Base-by-base conservation (phyloP, 768 basidiomycete species). In the Phanerochaete sordida region DNA sequence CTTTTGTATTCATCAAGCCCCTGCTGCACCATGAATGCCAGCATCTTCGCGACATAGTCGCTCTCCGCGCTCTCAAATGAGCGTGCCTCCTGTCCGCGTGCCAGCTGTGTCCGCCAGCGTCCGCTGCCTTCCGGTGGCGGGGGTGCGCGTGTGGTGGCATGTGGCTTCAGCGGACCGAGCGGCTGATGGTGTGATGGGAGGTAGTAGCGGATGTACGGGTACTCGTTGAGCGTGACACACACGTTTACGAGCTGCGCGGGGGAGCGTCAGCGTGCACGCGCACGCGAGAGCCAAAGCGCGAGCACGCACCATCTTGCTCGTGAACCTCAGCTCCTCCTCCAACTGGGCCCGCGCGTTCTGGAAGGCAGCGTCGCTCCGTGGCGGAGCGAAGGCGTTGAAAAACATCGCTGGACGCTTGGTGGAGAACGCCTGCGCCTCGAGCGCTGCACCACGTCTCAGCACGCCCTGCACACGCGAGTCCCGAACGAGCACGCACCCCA, bases 121-220 rank as follows among this genome's bases (percentile, higher is more conserved):
- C 77, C 75, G 63, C 82, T 85, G 7, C 72, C 74, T 70, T 91
- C 91, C 13, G 82, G 62, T 21, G 88, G 87, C 11, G 73, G 73
- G 4, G 86, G 84, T 5, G 87, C 82, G 4, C 88, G 84, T 12
- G 85, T 87, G 60, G 83, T 79, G 2, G 75, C 74, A 65, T 84
- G 74, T 2, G 87, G 88, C 58, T 88, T 87, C 56, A 98, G 84
- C 2, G 94, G 84, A 15, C 94, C 93, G 15, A 98, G 80, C 0
- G 95, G 95, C 1, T 80, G 79, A 67, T 95, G 93, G 62, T 90
- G 83, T 13, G 85, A 76, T 4, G 96, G 93, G 55, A 91, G 75
- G 71, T 97, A 98, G 75, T 96, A 98, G 31, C 96, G 89, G 64
- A 98, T 88, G 70, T 84, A 89, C 0, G 97, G 97, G 68, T 88